Percentiles rank a stretch among this genome's conserved stretches.
Conservation (phyloP, 768 basidiomycete genomes). For the Boletellus ananiceps region DNA sequence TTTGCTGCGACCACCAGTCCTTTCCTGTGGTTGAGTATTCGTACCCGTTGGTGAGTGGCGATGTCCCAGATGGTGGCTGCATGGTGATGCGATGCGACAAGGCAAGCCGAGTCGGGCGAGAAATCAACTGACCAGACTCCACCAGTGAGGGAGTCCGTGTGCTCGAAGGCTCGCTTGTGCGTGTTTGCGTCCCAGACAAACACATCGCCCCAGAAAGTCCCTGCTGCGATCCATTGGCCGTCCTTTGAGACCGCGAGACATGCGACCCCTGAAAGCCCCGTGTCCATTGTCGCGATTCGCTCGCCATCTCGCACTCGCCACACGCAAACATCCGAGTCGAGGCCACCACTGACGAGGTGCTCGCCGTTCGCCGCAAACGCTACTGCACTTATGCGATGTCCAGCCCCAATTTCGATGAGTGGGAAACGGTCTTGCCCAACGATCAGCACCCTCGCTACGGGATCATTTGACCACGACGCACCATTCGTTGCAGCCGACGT, state of each 20-base stretch:
- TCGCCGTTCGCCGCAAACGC: background rate
- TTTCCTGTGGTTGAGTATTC: background rate
- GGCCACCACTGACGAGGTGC: background rate
- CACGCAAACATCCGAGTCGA: background rate
- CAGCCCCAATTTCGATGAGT: background rate
- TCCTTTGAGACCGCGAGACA: too few relatives aligned
- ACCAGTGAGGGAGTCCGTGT: too few relatives aligned
- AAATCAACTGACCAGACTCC: background rate
- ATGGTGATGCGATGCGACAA: background rate
- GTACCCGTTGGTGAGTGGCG: background rate
- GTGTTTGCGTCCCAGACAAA: too few relatives aligned
- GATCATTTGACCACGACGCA: too few relatives aligned
- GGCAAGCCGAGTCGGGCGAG: background rate
- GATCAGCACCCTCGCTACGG: background rate
- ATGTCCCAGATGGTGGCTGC: background rate
- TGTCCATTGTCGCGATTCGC: too few relatives aligned
- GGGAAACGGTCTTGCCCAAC: background rate
- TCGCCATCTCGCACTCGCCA: background rate
- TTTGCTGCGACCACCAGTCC: background rate
- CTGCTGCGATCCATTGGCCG: too few relatives aligned
- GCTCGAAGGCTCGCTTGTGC: too few relatives aligned
- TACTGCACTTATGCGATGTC: background rate
- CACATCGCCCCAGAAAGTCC: too few relatives aligned
- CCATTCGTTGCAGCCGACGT: too few relatives aligned
- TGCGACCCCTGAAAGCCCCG: too few relatives aligned